phyloP scores from a whole-genome alignment of 176 grass and related monocot species.

The Musa beccarii region DNA sequence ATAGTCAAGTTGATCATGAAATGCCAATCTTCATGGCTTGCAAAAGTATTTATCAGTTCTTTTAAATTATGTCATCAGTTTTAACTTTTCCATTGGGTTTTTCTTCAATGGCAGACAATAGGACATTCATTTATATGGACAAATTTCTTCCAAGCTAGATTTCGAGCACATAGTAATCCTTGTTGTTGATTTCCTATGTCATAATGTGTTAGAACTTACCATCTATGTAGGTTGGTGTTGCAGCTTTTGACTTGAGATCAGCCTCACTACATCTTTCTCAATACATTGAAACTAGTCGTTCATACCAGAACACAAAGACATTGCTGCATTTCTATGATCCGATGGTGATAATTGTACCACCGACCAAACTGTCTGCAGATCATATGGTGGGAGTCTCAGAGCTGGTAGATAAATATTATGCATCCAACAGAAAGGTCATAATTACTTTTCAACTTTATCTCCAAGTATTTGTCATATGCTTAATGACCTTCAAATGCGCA shows the following conservation, averaged over 20 bases:
- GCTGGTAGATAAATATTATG: slow-evolving; percentile 58
- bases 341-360: slow-evolving; percentile 70
- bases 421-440: slow-evolving; percentile 72
- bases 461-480: not conserved
- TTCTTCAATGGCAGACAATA: no score
- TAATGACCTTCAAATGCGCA: slow-evolving; percentile 23
- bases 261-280: slow-evolving; percentile 81
- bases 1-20: no score
- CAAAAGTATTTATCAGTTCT: no score
- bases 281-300: slow-evolving; percentile 90
- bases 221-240: slow-evolving; percentile 65
- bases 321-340: slow-evolving; percentile 91
- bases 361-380: slow-evolving; percentile 66
- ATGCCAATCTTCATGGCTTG: no score
- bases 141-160: not conserved
- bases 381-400: slow-evolving; percentile 82
- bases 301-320: slow-evolving; percentile 84
- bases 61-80: no score
- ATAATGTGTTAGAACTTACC: slow-evolving; percentile 3
- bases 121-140: no score
- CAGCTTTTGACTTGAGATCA: slow-evolving; percentile 89
- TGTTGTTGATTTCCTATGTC: slow-evolving; percentile 1
- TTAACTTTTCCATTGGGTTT: no score
- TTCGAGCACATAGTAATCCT: not conserved
- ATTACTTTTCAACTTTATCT: not conserved